Evolutionary conservation across 2,329 filamentous ascomycete genomes (phyloP).

Genomic region (Cladosporium cucumerinum): DNA sequence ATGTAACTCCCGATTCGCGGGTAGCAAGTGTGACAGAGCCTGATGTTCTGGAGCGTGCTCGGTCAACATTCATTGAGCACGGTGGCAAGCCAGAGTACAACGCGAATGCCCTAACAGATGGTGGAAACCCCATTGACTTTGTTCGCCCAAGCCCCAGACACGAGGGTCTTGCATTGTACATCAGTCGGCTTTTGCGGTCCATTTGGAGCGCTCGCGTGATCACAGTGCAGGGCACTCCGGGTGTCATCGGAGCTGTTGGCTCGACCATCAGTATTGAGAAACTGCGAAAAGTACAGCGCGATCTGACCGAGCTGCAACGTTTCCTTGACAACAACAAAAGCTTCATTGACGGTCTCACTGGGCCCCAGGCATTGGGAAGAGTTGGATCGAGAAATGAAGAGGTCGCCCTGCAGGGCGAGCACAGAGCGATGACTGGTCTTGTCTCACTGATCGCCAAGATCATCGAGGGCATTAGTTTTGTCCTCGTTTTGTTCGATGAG

Average conservation of each 20-base stretch:
- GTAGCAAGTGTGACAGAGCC: constrained; percentile 72
- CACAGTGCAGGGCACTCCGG: constrained; percentile 50
- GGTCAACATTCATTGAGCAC: constrained; percentile 85
- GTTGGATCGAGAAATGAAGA: constrained; percentile 83
- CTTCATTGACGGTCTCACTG: constrained; percentile 91
- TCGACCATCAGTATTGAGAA: constrained; percentile 67
- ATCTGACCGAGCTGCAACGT: constrained; percentile 71
- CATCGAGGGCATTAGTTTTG: constrained; percentile 94
- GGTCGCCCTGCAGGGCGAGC: constrained; percentile 86
- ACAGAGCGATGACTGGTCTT: constrained; percentile 84
- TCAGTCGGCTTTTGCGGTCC: constrained; percentile 80
- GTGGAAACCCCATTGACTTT: constrained; percentile 69
- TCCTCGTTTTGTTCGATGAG: constrained; percentile 92
- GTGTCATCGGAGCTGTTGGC: constrained; percentile 60
- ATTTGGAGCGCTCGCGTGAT: constrained; percentile 84
- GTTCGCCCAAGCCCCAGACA: constrained; percentile 87
- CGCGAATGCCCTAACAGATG: constrained; percentile 66
- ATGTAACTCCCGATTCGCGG: constrained; percentile 68
- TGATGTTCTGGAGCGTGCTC: constrained; percentile 77
- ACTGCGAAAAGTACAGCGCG: constrained; percentile 72
- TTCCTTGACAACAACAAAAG: constrained; percentile 86
- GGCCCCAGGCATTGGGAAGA: constrained; percentile 77
- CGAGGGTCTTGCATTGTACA: constrained; percentile 81
- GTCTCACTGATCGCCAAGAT: constrained; percentile 84
- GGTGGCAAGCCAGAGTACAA: constrained; percentile 83